Base-by-base conservation (phyloP, 441 rosid genomes). In the Hura crepitans region DNA sequence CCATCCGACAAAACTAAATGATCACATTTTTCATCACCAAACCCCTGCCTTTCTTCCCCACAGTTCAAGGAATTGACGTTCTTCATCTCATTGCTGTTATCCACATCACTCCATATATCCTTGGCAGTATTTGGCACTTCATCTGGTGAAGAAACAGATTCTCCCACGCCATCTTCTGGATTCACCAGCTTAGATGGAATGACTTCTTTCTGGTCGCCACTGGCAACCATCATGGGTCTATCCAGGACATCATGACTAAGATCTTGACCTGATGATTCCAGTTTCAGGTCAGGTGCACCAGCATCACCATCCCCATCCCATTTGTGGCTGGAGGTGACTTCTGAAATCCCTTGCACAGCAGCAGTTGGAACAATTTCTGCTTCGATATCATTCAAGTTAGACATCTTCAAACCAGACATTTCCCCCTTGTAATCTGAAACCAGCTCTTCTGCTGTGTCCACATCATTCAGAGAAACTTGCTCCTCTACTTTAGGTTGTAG, bases 1-100 rank as follows among this genome's bases (percentile, higher is more conserved):
- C 74, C 87, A 79, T 84, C 86, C 28, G 72, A 75, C 57, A 74
- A 77, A 75, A 81, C 8, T 81, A 87, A 75, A 69, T 78, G 54
- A 86, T 69, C 84, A 70, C 70, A 73, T 65, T 68, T 65, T 70
- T 55, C 78, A 65, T 79, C 84, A 57, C 61, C 85, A 58, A 63
- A 30, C 43, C 56, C 74, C 77, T 76, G 77, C 61, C 47, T 72
- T 68, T 80, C 82, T 49, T 69, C 82, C 46, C 27, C 71, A 72
- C 62, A 49, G 23, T 15, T 42, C 22, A 53, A 42, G 49, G 70
- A 37, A 57, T 61, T 46, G 28, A 70, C 77, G 49, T 58, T 79
- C 61, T 74, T 54, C 17, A 35, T 75, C 72, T 76, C 76, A 69
- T 60, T 71, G 69, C 37, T 51, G 43, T 72, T 68, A 49, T 75